Evolutionary conservation across 805 yeast species (phyloP).

Genomic region (Starmera amethionina): DNA sequence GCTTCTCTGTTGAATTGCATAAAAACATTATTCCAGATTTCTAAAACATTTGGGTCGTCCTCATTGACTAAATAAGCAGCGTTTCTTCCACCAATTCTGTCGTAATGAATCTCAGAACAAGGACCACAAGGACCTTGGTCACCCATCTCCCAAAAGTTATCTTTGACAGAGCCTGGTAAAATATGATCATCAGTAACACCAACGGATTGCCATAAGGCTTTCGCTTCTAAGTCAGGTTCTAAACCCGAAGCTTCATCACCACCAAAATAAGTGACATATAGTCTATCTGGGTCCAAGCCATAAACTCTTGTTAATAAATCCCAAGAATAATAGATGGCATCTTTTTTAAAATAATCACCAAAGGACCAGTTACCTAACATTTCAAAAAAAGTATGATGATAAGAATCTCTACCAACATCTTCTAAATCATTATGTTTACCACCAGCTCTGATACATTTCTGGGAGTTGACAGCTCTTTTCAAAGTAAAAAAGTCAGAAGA

Average conservation of each 20-base stretch:
- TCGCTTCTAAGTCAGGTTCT: conserved; percentile 91
- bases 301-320: conserved; percentile 80
- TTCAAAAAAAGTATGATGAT: conserved; percentile 97
- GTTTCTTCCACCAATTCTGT: conserved; percentile 96
- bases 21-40: conserved; percentile 96
- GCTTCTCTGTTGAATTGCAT: conserved; percentile 95
- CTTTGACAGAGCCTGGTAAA: conserved; percentile 81
- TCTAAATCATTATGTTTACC: conserved; percentile 98
- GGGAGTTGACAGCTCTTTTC: conserved; percentile 90
- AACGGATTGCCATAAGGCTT: conserved; percentile 70
- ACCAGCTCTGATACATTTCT: conserved; percentile 98
- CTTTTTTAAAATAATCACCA: conserved; percentile 96
- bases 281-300: conserved; percentile 66
- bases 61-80: conserved; percentile 83
- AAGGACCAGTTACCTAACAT: conserved; percentile 99
- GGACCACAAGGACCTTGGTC: conserved; percentile 99
- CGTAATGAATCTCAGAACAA: conserved; percentile 95
- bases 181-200: conserved; percentile 93
- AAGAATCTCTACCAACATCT: conserved; percentile 96
- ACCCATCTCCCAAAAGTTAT: conserved; percentile 99
- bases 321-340: conserved; percentile 87
- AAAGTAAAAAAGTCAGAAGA: conserved; percentile 74
- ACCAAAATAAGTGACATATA: conserved; percentile 93
- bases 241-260: conserved; percentile 81
- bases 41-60: conserved; percentile 97